Percentiles rank a stretch among this genome's conserved stretches.
These are phyloP conservation scores for Tympanopsis confertula DNA, from an alignment of 2,329 filamentous ascomycete species.

Conservation along the genomic window DNA sequence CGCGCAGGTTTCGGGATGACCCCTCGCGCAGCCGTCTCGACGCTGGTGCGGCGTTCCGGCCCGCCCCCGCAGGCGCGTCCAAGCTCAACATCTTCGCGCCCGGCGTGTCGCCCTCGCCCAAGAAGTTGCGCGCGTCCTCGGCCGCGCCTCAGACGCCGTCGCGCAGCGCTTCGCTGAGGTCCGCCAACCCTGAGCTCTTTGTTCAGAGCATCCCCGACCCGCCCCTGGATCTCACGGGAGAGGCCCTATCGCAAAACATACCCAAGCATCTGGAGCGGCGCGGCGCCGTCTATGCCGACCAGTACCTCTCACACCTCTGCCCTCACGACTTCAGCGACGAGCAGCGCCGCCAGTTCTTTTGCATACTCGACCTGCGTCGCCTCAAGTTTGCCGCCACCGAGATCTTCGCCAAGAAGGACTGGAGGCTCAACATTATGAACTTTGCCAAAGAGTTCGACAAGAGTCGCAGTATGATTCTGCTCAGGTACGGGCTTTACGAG, in stretches of 20 bases:
- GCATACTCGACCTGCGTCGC: constrained; percentile 47
- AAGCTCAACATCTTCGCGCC: background rate
- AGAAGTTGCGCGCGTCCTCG: background rate
- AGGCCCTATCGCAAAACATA: constrained; percentile 38
- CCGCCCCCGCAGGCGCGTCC: no score
- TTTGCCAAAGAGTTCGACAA: constrained; percentile 56
- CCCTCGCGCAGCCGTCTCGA: no score
- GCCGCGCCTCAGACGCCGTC: background rate
- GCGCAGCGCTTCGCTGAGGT: background rate
- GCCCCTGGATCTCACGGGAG: constrained; percentile 41
- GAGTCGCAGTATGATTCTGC: constrained; percentile 46
- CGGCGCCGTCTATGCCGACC: constrained; percentile 46
- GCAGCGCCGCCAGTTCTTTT: constrained; percentile 50
- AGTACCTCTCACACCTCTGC: constrained; percentile 44
- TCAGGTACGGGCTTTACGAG: constrained; percentile 50
- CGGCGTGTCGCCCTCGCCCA: background rate
- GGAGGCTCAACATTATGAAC: constrained; percentile 50
- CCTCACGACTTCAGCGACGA: constrained; percentile 44
- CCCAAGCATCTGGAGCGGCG: constrained; percentile 37
- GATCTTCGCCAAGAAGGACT: constrained; percentile 47
- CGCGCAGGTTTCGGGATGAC: no score
- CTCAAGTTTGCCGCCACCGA: constrained; percentile 51
- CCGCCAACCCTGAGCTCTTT: constrained; percentile 40
- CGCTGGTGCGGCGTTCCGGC: no score
- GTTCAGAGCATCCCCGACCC: constrained; percentile 46